These are phyloP conservation scores for Athelia sp. DNA, from an alignment of 1,284 basidiomycete genomes.

Conservation along the genomic window DNA sequence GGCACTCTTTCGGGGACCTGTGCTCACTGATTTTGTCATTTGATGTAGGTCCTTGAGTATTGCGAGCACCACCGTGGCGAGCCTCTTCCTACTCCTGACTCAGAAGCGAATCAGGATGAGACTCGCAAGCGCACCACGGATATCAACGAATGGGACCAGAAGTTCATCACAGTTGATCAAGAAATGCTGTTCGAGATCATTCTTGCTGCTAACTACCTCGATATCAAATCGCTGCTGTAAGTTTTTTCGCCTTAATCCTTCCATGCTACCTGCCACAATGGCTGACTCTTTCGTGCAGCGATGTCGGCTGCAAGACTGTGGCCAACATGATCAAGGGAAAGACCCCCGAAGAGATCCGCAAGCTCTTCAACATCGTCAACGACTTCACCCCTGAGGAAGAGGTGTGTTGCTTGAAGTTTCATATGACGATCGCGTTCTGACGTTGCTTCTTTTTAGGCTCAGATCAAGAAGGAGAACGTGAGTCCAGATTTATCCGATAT, in stretches of 20 bases:
- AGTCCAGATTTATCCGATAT: constrained; percentile 24
- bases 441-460: constrained; percentile 56
- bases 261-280: not conserved
- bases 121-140: constrained; percentile 97
- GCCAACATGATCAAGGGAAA: constrained; percentile 99
- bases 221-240: constrained; percentile 97
- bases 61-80: constrained; percentile 98
- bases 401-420: constrained; percentile 37
- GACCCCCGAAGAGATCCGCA: constrained; percentile 93
- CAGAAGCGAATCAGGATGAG: constrained; percentile 82
- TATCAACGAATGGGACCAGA: constrained; percentile 98
- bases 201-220: constrained; percentile 98
- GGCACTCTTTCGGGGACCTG: not conserved
- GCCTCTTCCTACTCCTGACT: constrained; percentile 84
- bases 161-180: constrained; percentile 96
- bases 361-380: constrained; percentile 96
- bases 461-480: constrained; percentile 99
- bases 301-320: constrained; percentile 99
- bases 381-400: constrained; percentile 99
- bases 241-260: constrained; percentile 23
- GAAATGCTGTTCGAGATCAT: constrained; percentile 99
- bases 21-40: constrained; percentile 7
- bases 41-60: constrained; percentile 88
- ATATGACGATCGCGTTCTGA: constrained; percentile 6
- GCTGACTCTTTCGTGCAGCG: constrained; percentile 42